phyloP scores from a whole-genome alignment of 768 basidiomycete species.

The Mycena alexandri region DNA sequence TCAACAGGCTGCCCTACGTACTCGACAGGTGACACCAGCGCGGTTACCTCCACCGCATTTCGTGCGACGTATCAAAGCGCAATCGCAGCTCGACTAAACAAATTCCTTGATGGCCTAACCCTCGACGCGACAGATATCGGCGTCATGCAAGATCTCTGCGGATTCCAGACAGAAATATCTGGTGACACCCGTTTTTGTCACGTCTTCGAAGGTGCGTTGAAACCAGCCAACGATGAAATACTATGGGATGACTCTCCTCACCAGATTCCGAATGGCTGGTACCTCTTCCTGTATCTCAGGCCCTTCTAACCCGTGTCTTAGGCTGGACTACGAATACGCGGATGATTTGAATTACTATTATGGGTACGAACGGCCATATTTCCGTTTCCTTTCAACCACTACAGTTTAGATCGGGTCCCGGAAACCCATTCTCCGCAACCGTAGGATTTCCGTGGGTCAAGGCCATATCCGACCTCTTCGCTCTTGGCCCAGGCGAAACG shows the following conservation, averaged over 20 bases:
- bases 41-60: constrained; percentile 44
- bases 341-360: constrained; percentile 62
- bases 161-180: constrained; percentile 53
- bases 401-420: constrained; percentile 54
- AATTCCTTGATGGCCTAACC: constrained; percentile 50
- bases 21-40: constrained; percentile 46
- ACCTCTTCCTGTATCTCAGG: not conserved
- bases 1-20: constrained; percentile 55
- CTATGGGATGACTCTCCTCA: not conserved
- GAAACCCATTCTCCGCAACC: constrained; percentile 56
- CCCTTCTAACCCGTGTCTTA: not conserved
- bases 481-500: constrained; percentile 45
- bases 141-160: constrained; percentile 60
- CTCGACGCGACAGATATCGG: constrained; percentile 53
- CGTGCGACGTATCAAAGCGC: constrained; percentile 48
- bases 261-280: constrained; percentile 55
- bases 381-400: not conserved
- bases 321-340: constrained; percentile 56
- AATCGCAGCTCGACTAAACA: constrained; percentile 53
- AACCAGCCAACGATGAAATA: constrained; percentile 1
- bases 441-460: constrained; percentile 56
- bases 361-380: constrained; percentile 41
- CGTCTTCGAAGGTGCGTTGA: constrained; percentile 49
- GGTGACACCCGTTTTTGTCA: constrained; percentile 58
- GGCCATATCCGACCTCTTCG: constrained; percentile 53